Base-by-base conservation (phyloP, 176 grass and related monocot species). In the Areca catechu region DNA sequence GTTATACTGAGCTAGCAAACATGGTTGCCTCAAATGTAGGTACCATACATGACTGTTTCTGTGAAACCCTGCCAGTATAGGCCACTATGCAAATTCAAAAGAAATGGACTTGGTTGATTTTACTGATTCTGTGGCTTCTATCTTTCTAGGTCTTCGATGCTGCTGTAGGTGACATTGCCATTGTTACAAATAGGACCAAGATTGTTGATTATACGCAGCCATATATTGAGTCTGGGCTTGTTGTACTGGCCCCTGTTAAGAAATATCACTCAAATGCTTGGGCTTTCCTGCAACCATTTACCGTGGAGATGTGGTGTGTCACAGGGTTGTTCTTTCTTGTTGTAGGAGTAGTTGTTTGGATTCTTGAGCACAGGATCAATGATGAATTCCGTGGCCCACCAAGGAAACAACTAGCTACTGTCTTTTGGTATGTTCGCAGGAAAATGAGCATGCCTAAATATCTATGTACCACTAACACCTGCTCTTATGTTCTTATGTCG, bases 351-450 rank as follows among this genome's bases (percentile, higher is more conserved):
- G 92, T 91, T 72, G 64, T 97, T 58, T 97, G 92, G 92, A 63
- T 90, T 52, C 86, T 97, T 57, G 92, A 97, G 50, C 92, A 97
- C 80, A 70, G 86, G 69, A 85, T 88, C 65, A 97, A 97, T 70
- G 86, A 97, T 7, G 92, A 97, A 0, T 97, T 97, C 48, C 92
- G 86, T 23, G 86, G 83, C n/a, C 61, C 92, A 3, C 92, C 92
- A 4, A 64, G 71, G 43, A 15, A 91, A 58, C 92, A 97, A 82
- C 4, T 88, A 54, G 80, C 74, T 60, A 97, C 92, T 27, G 79
- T 97, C 60, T 79, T 83, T 61, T 97, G 92, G 92, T 97, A 73
- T 65, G 71, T 58, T 67, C 18, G 0, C 34, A 43, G 34, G 34
- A 43, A 43, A 14, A 43, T 43, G 34, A 43, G 10, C 34, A 43